Percentiles rank a stretch among this genome's conserved stretches.
phyloP scores from a whole-genome alignment of 371 early-diverging fungal genomes.

The Saksenaea oblongispora region DNA sequence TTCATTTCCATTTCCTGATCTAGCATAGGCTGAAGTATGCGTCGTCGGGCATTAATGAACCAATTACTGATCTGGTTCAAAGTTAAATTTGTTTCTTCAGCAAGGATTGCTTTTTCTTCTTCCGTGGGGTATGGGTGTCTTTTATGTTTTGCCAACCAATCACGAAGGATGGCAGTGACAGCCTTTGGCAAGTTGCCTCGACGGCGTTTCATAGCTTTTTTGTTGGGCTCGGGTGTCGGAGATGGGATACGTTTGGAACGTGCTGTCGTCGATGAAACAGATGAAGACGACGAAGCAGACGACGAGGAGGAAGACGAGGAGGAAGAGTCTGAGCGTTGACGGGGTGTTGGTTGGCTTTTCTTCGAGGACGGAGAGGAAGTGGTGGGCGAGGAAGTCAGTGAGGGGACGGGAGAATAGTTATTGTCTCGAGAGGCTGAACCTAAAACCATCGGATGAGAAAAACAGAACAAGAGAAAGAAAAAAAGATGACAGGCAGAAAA shows the following conservation, averaged over 20 bases:
- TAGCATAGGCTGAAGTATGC: conserved; percentile 57
- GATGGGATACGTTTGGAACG: conserved; percentile 9
- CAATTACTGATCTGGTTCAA: conserved; percentile 41
- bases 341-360: not conserved
- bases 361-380: conserved; percentile 19
- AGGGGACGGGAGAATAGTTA: conserved; percentile 36
- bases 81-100: conserved; percentile 64
- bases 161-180: conserved; percentile 65
- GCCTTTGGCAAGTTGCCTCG: conserved; percentile 65
- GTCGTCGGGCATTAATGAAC: conserved; percentile 78
- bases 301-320: conserved; percentile 7
- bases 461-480: not conserved
- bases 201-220: conserved; percentile 38
- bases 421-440: conserved; percentile 26
- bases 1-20: conserved; percentile 23
- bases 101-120: conserved; percentile 69
- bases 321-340: conserved; percentile 2
- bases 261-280: not conserved
- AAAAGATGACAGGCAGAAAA: not conserved
- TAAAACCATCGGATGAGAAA: not conserved
- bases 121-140: conserved; percentile 84
- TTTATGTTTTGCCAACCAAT: conserved; percentile 75
- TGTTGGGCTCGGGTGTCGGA: not conserved
- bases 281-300: not conserved
- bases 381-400: conserved; percentile 30